phyloP scores from a whole-genome alignment of 2,329 filamentous ascomycete species.

The Claviceps spartinae region DNA sequence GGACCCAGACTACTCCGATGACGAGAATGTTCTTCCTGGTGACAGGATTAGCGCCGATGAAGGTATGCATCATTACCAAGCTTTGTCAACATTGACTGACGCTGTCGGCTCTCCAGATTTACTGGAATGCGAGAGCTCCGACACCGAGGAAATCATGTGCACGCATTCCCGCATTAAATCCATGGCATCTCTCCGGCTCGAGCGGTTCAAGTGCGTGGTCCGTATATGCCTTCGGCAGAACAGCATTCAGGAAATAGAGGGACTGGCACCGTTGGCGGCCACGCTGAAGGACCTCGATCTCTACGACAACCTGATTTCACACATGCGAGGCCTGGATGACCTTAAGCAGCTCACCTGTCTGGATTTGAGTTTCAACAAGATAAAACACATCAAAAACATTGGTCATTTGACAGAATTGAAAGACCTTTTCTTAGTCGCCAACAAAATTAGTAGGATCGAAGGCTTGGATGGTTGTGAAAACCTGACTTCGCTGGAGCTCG shows the following conservation, averaged over 20 bases:
- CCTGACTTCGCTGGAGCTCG: slow-evolving; percentile 75
- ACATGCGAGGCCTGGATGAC: slow-evolving; percentile 70
- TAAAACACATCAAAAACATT: slow-evolving; percentile 93
- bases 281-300: slow-evolving; percentile 78
- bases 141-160: slow-evolving; percentile 69
- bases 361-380: slow-evolving; percentile 96
- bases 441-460: slow-evolving; percentile 84
- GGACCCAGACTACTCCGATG: slow-evolving; percentile 73
- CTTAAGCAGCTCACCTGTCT: slow-evolving; percentile 64
- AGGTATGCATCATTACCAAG: slow-evolving; percentile 32
- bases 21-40: slow-evolving; percentile 52
- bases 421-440: slow-evolving; percentile 86
- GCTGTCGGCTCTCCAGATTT: slow-evolving; percentile 32
- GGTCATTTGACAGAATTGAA: slow-evolving; percentile 62
- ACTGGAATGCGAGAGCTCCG: slow-evolving; percentile 44
- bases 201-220: slow-evolving; percentile 64
- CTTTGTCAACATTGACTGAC: slow-evolving; percentile 6
- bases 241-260: slow-evolving; percentile 65
- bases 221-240: slow-evolving; percentile 90
- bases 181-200: slow-evolving; percentile 64
- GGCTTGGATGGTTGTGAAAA: slow-evolving; percentile 61
- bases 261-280: slow-evolving; percentile 50
- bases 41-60: slow-evolving; percentile 74
- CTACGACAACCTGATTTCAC: slow-evolving; percentile 89
- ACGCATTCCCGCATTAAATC: slow-evolving; percentile 77